Evolutionary conservation across 805 yeast species (phyloP).

Genomic region (Pichia paraexigua): DNA sequence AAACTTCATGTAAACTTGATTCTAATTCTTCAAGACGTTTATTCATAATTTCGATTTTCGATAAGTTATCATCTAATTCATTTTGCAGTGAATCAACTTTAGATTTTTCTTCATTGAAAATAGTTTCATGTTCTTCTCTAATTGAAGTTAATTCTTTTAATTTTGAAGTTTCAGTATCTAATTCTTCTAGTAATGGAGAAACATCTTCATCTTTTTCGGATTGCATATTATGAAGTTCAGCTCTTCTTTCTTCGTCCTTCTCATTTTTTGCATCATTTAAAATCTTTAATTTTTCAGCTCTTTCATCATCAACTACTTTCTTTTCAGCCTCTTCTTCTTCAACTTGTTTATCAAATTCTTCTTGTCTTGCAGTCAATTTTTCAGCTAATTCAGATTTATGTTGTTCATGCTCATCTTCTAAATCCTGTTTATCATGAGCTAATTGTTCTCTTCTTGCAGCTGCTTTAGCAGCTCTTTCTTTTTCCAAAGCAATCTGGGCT

Average conservation of each 20-base stretch:
- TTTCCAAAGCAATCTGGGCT: slow-evolving; percentile 30
- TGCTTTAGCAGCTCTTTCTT: slow-evolving; percentile 26
- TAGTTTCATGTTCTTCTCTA: slow-evolving; percentile 40
- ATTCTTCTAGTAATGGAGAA: slow-evolving; percentile 47
- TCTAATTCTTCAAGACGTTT: slow-evolving; percentile 33
- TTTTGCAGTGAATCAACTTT: slow-evolving; percentile 36
- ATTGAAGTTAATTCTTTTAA: slow-evolving; percentile 43
- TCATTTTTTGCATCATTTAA: slow-evolving; percentile 37
- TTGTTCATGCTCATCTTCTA: slow-evolving; percentile 35
- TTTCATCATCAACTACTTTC: slow-evolving; percentile 32
- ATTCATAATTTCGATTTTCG: slow-evolving; percentile 37
- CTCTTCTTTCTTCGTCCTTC: slow-evolving; percentile 37
- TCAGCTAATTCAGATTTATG: slow-evolving; percentile 30
- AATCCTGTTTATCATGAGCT: slow-evolving; percentile 40
- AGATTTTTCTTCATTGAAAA: slow-evolving; percentile 34
- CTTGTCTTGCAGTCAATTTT: slow-evolving; percentile 34
- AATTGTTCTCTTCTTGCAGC: slow-evolving; percentile 37
- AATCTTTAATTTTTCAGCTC: slow-evolving; percentile 37
- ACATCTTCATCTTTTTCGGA: slow-evolving; percentile 45
- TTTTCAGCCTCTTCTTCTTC: slow-evolving; percentile 33
- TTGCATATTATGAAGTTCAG: slow-evolving; percentile 40
- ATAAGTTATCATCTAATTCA: slow-evolving; percentile 36
- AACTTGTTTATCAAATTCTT: slow-evolving; percentile 33
- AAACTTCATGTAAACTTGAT: slow-evolving; percentile 23
- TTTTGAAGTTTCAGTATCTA: slow-evolving; percentile 40